phyloP scores from a whole-genome alignment of 345 rosid genomes.

The Salix dunnii region DNA sequence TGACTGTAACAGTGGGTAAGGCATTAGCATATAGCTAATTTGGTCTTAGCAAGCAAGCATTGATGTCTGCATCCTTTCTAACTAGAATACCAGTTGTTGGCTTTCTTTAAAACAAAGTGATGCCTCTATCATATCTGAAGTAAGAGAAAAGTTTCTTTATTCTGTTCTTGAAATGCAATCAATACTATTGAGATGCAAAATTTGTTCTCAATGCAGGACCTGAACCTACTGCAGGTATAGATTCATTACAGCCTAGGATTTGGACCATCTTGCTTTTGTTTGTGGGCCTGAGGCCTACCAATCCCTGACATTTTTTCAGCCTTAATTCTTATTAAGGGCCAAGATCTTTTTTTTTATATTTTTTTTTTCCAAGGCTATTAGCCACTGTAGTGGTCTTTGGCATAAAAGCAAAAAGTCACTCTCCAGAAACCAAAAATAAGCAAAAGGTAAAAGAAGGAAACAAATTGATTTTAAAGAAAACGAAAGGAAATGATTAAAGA shows the following conservation, averaged over 20 bases:
- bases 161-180: constrained; percentile 17
- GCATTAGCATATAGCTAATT: constrained; percentile 6
- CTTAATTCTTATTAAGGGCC: not conserved
- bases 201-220: not conserved
- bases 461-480: constrained; percentile 13
- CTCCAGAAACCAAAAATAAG: constrained; percentile 14
- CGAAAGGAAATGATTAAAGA: constrained; percentile 27
- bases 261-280: not conserved
- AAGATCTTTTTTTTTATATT: no score
- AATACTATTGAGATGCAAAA: not conserved
- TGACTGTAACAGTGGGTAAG: not conserved
- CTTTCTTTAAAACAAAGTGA: constrained; percentile 26
- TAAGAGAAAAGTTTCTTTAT: constrained; percentile 17
- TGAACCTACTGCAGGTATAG: not conserved
- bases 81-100: constrained; percentile 5
- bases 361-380: not conserved
- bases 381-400: constrained; percentile 12
- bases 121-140: constrained; percentile 18
- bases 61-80: constrained; percentile 8
- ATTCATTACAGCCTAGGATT: not conserved
- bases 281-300: not conserved
- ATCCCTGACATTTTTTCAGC: not conserved
- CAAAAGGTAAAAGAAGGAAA: constrained; percentile 21
- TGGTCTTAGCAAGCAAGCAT: constrained; percentile 13
- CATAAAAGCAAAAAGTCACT: constrained; percentile 9